Base-by-base conservation (phyloP, 2,329 filamentous ascomycete genomes). In the Neocucurbitaria cava region DNA sequence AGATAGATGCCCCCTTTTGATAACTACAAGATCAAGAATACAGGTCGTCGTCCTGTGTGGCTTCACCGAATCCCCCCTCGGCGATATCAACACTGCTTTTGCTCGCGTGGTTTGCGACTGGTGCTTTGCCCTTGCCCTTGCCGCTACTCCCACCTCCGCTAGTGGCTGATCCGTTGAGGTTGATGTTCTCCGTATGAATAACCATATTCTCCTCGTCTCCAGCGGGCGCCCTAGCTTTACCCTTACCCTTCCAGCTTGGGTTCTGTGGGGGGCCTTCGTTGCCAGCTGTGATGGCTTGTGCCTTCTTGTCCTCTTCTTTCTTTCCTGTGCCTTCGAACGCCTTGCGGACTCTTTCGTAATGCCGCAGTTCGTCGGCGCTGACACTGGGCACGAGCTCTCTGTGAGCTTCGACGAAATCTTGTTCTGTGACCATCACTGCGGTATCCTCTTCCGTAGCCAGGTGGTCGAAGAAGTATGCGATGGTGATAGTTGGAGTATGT, bases 401-500 rank as follows among this genome's bases (percentile, higher is more conserved):
- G 68, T 94, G 87, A 0, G 95, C 95, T 23, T 85, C 85, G 20
- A 89, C 73, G 71, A 99, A 99, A 75, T 99, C 95, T 44, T 89
- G 85, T 75, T 97, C 94, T 1, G 87, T 90, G 24, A 99, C 95
- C 78, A 91, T 87, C 61, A 99, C 94, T 23, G 89, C 85, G 1
- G 94, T 86, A 70, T 99, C 95, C 42, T 91, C 89, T 10, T 88
- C 83, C 0, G 86, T 91, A 13, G 94, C 92, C 62, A 91, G 82
- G 77, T 98, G 94, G 72, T 99, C 95, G 73, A 99, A 99, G 79
- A 93, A 99, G 77, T 95, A 93, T 0, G 93, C 94, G 1, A 94
- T 96, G 1, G 90, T 90, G 59, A 97, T 85, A 5, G 83, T 80
- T 67, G 58, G 64, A 2, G 54, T 35, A 23, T 72, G 69, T 2